Evolutionary conservation across 257 asterid species (phyloP).

Genomic region (Solanum virginianum): DNA sequence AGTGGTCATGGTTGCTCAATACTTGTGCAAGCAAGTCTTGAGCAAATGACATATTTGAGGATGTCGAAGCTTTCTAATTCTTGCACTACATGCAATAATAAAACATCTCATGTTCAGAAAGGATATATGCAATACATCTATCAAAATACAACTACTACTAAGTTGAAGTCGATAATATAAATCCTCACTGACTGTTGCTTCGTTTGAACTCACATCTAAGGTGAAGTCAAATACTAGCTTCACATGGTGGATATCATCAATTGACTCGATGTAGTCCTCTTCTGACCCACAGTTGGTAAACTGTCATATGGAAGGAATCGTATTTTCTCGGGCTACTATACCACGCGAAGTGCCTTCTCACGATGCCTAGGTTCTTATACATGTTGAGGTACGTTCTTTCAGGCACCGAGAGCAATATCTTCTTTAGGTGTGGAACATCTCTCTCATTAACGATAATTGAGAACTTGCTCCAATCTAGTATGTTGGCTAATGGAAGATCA

Average conservation of each 20-base stretch:
- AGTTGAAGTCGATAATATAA: not conserved
- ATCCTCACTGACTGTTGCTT: not conserved
- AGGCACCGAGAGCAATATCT: slow-evolving; percentile 34
- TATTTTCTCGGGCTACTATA: slow-evolving; percentile 28
- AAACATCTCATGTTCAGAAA: too few species aligned
- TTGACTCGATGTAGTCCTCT: slow-evolving; percentile 36
- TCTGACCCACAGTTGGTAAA: slow-evolving; percentile 66
- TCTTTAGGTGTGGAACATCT: slow-evolving; percentile 36
- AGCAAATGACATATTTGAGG: not conserved
- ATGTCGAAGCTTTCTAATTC: not conserved
- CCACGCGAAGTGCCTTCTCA: slow-evolving; percentile 68
- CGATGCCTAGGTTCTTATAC: slow-evolving; percentile 30
- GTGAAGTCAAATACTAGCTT: not conserved
- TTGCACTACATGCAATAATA: not conserved
- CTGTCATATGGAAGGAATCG: slow-evolving; percentile 71
- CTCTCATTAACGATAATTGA: slow-evolving; percentile 39
- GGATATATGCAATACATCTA: too few species aligned
- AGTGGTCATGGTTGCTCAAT: not conserved
- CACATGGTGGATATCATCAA: not conserved
- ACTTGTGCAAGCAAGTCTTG: not conserved
- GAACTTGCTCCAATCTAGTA: slow-evolving; percentile 64
- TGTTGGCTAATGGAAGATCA: slow-evolving; percentile 66
- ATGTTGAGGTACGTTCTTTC: slow-evolving; percentile 33
- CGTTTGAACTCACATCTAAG: not conserved
- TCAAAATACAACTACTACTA: not conserved